These are phyloP conservation scores for Pseudohalonectria lignicola DNA, from an alignment of 2,329 filamentous ascomycete species.

Conservation along the genomic window DNA sequence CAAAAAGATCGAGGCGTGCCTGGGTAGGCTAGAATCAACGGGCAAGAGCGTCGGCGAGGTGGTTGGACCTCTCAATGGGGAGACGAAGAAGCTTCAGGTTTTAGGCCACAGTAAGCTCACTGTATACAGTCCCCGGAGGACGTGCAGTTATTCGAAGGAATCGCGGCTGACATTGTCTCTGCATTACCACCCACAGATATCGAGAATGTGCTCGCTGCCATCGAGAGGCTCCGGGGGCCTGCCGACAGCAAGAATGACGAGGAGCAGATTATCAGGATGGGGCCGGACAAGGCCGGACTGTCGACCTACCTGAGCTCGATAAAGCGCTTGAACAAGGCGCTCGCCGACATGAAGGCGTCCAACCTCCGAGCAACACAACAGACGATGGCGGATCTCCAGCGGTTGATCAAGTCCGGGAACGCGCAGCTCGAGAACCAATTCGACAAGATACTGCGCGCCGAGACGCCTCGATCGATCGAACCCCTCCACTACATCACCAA, in stretches of 20 bases:
- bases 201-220: conserved; percentile 73
- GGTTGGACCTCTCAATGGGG: conserved; percentile 82
- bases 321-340: conserved; percentile 77
- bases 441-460: conserved; percentile 60
- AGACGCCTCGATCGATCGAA: conserved; percentile 73
- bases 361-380: conserved; percentile 88
- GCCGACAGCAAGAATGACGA: conserved; percentile 86
- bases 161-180: too few relatives aligned
- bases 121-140: too few relatives aligned
- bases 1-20: conserved; percentile 87
- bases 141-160: too few relatives aligned
- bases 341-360: conserved; percentile 75
- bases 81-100: conserved; percentile 82
- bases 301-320: conserved; percentile 80
- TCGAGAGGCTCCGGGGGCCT: conserved; percentile 82
- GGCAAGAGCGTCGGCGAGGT: conserved; percentile 88
- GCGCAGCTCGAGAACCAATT: conserved; percentile 78
- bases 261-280: conserved; percentile 79
- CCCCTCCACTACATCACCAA: conserved; percentile 91
- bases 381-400: conserved; percentile 68
- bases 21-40: conserved; percentile 73
- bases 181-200: conserved; percentile 48
- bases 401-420: conserved; percentile 68
- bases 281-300: conserved; percentile 74
- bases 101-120: conserved; percentile 68